These are phyloP conservation scores for Poa pratensis DNA, from an alignment of 176 grass and related monocot species.

Conservation along the genomic window DNA sequence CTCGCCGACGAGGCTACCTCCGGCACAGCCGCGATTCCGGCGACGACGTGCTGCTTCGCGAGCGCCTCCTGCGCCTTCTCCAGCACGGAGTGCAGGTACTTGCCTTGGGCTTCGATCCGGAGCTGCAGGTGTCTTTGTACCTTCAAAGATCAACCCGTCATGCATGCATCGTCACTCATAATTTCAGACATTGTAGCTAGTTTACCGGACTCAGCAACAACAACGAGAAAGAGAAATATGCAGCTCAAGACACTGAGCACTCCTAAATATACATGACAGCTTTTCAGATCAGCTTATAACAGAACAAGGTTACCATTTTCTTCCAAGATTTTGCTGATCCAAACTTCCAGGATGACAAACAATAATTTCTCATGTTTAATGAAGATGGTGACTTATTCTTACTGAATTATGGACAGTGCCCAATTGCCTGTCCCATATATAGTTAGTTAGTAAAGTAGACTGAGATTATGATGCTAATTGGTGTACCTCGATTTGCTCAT, in stretches of 20 bases:
- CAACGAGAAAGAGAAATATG: neutral
- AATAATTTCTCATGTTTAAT: neutral
- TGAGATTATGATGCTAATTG: neutral
- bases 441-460: neutral
- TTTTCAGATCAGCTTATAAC: neutral
- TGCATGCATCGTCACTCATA: neutral
- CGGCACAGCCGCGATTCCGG: neutral
- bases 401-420: neutral
- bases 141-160: conserved; percentile 38
- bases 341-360: neutral
- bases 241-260: neutral
- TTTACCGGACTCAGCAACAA: neutral
- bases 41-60: conserved; percentile 55
- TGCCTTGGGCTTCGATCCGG: conserved; percentile 94
- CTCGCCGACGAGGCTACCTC: conserved; percentile 54
- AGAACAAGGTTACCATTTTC: neutral
- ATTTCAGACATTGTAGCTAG: neutral
- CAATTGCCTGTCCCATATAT: neutral
- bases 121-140: conserved; percentile 94
- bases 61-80: conserved; percentile 94
- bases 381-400: neutral
- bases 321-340: neutral
- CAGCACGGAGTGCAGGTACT: conserved; percentile 92
- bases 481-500: conserved; percentile 89
- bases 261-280: neutral